Conservation (phyloP, 2,329 filamentous ascomycete species). For the Ciborinia camelliae region DNA sequence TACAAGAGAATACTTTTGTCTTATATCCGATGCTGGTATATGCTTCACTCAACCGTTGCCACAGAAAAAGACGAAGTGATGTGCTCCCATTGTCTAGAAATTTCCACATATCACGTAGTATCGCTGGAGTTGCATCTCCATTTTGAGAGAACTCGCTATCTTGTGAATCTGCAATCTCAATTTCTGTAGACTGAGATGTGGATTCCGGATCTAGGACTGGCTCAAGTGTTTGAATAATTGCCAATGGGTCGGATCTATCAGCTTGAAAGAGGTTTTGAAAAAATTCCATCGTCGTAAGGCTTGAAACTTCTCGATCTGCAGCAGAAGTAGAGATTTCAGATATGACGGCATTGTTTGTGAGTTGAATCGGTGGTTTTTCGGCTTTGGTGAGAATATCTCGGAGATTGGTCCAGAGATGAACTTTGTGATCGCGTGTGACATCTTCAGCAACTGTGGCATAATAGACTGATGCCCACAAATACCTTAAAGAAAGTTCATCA, state of each 20-base stretch:
- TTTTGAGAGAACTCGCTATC: slow-evolving; percentile 21
- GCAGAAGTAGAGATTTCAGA: slow-evolving; percentile 78
- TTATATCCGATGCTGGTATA: slow-evolving; percentile 81
- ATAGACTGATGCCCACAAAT: slow-evolving; percentile 64
- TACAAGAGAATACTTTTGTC: slow-evolving; percentile 85
- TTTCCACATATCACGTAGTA: slow-evolving; percentile 74
- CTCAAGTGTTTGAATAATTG: slow-evolving; percentile 87
- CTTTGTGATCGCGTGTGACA: slow-evolving; percentile 54
- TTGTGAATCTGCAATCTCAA: slow-evolving; percentile 18
- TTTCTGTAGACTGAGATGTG: slow-evolving; percentile 42
- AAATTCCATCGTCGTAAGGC: slow-evolving; percentile 93
- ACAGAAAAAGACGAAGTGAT: slow-evolving; percentile 80
- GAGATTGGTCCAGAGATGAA: slow-evolving; percentile 61
- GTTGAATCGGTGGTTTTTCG: slow-evolving; percentile 50
- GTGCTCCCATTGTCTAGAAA: slow-evolving; percentile 81
- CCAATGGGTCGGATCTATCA: slow-evolving; percentile 73
- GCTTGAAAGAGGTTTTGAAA: slow-evolving; percentile 87
- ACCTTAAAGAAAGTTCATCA: slow-evolving; percentile 51
- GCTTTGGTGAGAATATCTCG: slow-evolving; percentile 50
- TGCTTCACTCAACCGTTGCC: slow-evolving; percentile 85
- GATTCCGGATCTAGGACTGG: slow-evolving; percentile 78
- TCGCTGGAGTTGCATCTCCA: slow-evolving; percentile 32
- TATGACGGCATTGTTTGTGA: slow-evolving; percentile 87
- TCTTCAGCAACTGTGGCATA: slow-evolving; percentile 56
- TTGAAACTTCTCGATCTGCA: slow-evolving; percentile 85